These are phyloP conservation scores for Eragrostis tef DNA, from an alignment of 202 grass and related monocot genomes.

Conservation along the genomic window DNA sequence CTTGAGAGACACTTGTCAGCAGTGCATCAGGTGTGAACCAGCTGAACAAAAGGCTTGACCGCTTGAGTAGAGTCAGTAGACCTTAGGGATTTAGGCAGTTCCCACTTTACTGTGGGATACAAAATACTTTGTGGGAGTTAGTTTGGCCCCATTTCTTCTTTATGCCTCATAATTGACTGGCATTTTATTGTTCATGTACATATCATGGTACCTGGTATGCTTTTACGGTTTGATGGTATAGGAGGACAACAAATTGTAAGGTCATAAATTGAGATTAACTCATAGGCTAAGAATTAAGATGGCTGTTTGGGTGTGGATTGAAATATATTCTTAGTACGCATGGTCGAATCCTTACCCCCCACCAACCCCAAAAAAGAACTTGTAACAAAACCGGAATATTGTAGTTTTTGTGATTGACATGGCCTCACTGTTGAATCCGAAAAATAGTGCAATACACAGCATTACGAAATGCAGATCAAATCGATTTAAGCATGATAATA, in stretches of 20 bases:
- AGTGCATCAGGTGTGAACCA: neutral
- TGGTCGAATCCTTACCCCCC: too few species aligned
- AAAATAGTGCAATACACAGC: too few species aligned
- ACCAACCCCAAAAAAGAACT: too few species aligned
- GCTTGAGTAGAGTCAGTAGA: too few species aligned
- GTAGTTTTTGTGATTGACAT: too few species aligned
- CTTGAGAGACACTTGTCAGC: slow-evolving; percentile 31
- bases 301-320: neutral
- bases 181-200: neutral
- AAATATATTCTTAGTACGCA: too few species aligned
- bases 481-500: too few species aligned
- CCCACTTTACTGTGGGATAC: neutral
- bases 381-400: too few species aligned
- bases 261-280: neutral
- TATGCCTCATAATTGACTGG: neutral
- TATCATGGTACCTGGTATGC: neutral
- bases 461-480: too few species aligned
- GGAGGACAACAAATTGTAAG: neutral
- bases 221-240: neutral
- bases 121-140: neutral
- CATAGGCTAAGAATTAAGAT: neutral
- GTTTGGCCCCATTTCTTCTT: neutral
- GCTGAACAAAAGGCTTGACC: too few species aligned
- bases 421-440: too few species aligned
- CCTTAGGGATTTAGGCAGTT: neutral